Evolutionary conservation across 164 flowering plant species (phyloP).

Genomic region (Vitis labrusca): DNA sequence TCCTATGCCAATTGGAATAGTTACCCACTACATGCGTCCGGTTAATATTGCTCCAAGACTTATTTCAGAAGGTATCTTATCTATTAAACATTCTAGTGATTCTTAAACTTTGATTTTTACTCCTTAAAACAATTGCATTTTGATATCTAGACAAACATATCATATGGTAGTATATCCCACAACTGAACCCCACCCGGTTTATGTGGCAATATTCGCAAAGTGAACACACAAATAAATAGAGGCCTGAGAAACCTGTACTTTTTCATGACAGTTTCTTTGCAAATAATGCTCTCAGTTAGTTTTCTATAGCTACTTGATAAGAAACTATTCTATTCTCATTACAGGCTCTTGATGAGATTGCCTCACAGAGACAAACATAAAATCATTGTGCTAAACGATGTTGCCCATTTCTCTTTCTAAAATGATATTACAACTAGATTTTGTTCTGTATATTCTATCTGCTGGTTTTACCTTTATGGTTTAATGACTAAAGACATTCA

Average conservation of each 20-base stretch:
- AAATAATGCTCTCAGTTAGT: too few species aligned
- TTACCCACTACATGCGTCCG: constrained; percentile 93
- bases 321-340: background rate
- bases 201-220: too few species aligned
- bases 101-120: background rate
- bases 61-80: constrained; percentile 64
- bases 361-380: background rate
- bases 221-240: too few species aligned
- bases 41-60: constrained; percentile 79
- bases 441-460: background rate
- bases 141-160: too few species aligned
- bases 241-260: too few species aligned
- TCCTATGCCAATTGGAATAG: constrained; percentile 72
- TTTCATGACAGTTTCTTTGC: too few species aligned
- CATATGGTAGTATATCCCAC: too few species aligned
- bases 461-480: too few species aligned
- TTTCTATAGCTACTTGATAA: background rate
- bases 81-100: background rate
- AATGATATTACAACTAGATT: background rate
- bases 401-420: background rate
- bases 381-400: background rate
- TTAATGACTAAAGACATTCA: too few species aligned
- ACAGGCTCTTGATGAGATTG: background rate
- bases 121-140: too few species aligned
- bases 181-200: too few species aligned